Conservation (phyloP, 2,329 filamentous ascomycete genomes). For the Huntiella savannae region DNA sequence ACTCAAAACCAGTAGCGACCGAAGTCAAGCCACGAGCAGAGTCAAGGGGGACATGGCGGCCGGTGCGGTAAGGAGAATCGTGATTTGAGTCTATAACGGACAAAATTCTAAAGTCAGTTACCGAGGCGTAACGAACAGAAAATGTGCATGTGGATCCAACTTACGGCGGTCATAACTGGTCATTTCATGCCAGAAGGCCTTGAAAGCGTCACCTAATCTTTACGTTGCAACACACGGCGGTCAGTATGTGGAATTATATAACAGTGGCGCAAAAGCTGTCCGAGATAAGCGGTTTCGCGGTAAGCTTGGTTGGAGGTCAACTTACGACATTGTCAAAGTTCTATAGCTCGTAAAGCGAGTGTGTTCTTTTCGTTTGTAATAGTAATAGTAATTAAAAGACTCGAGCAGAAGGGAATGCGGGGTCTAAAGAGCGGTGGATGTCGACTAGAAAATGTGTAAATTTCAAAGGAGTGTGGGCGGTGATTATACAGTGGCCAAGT, state of each 20-base stretch:
- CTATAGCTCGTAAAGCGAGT: no score
- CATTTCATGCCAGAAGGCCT: slow-evolving; percentile 90
- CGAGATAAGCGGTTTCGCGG: no score
- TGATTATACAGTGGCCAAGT: no score
- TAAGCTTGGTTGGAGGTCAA: not conserved
- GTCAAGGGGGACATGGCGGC: slow-evolving; percentile 76
- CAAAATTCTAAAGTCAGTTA: slow-evolving; percentile 1
- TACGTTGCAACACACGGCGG: not conserved
- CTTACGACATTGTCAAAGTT: slow-evolving; percentile 6
- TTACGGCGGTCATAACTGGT: slow-evolving; percentile 51
- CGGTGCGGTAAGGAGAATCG: slow-evolving; percentile 83
- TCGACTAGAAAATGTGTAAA: no score
- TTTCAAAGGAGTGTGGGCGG: no score
- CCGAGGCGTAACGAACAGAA: not conserved
- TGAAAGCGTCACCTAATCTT: slow-evolving; percentile 54
- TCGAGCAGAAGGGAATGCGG: no score
- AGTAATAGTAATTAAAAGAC: no score
- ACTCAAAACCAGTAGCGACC: slow-evolving; percentile 76
- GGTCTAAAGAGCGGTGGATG: no score
- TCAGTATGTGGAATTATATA: not conserved
- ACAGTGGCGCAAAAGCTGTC: not conserved
- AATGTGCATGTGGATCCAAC: slow-evolving; percentile 16
- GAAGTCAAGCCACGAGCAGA: slow-evolving; percentile 69
- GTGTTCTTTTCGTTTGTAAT: no score
- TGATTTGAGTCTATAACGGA: slow-evolving; percentile 56